phyloP scores from a whole-genome alignment of 495 filamentous ascomycete genomes.

The Collariella sp. region DNA sequence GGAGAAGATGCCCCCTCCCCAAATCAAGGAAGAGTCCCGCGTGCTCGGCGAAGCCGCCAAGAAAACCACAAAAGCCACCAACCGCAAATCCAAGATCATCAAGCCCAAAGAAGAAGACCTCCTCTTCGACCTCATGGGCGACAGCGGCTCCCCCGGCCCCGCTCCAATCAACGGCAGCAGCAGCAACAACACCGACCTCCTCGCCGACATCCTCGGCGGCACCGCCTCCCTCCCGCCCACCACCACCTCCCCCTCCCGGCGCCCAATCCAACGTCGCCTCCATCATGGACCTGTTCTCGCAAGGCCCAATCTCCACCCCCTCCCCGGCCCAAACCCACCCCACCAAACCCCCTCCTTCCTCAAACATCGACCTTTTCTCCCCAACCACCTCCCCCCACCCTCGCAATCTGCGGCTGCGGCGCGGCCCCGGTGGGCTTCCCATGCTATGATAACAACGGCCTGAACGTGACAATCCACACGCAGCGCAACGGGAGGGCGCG shows the following conservation, averaged over 20 bases:
- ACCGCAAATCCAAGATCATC: slow-evolving; percentile 63
- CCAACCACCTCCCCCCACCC: slow-evolving; percentile 39
- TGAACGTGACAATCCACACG: slow-evolving; percentile 68
- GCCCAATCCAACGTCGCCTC: slow-evolving; percentile 55
- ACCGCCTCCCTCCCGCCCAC: slow-evolving; percentile 42
- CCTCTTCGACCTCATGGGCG: slow-evolving; percentile 87
- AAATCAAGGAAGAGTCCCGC: slow-evolving; percentile 88
- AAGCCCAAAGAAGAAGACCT: slow-evolving; percentile 86
- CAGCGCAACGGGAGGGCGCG: slow-evolving; percentile 66
- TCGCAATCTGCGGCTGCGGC: slow-evolving; percentile 31
- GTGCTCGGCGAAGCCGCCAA: slow-evolving; percentile 80
- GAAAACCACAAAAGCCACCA: slow-evolving; percentile 67
- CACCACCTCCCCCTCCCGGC: slow-evolving; percentile 45
- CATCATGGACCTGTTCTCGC: slow-evolving; percentile 81
- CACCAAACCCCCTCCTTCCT: slow-evolving; percentile 37
- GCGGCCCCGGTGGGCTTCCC: slow-evolving; percentile 47
- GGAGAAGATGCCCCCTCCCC: slow-evolving; percentile 94
- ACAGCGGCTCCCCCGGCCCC: slow-evolving; percentile 47
- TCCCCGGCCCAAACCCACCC: slow-evolving; percentile 25
- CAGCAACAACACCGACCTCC: slow-evolving; percentile 71
- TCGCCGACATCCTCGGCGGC: slow-evolving; percentile 79
- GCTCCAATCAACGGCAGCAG: slow-evolving; percentile 54
- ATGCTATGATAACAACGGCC: slow-evolving; percentile 78
- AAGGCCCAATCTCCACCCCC: slow-evolving; percentile 20
- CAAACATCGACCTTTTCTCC: slow-evolving; percentile 35